phyloP scores from a whole-genome alignment of 1,284 basidiomycete genomes.

The Ganoderma boninense region DNA sequence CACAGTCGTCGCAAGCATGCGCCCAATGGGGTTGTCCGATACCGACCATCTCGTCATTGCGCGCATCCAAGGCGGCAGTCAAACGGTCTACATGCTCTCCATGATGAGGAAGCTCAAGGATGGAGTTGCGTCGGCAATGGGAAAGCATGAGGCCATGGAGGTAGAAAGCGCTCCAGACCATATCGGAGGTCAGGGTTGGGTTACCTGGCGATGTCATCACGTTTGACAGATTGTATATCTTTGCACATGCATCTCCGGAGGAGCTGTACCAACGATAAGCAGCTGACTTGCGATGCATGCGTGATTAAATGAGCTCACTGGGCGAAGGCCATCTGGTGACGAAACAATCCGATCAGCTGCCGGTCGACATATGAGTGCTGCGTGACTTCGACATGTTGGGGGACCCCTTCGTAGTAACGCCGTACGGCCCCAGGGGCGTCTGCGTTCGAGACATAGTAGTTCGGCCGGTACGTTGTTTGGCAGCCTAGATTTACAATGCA shows the following conservation, averaged over 20 bases:
- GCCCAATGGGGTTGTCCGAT: too few relatives aligned
- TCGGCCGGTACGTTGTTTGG: neutral
- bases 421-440: neutral
- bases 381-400: neutral
- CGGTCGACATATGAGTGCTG: neutral
- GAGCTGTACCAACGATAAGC: neutral
- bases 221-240: neutral
- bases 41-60: neutral
- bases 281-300: too few relatives aligned
- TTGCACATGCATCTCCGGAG: neutral
- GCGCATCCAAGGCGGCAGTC: neutral
- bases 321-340: neutral
- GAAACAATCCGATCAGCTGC: neutral
- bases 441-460: neutral
- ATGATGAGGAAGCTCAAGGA: neutral
- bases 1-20: slow-evolving; percentile 34
- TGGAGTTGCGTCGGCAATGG: neutral
- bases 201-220: neutral
- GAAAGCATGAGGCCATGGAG: neutral
- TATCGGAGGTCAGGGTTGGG: neutral
- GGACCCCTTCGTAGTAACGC: neutral
- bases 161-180: slow-evolving; percentile 5
- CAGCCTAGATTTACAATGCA: neutral
- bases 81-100: neutral
- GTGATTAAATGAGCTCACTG: neutral